Conservation (phyloP, 176 grass and related monocot genomes). For the barley (Hordeum vulgare) region DNA sequence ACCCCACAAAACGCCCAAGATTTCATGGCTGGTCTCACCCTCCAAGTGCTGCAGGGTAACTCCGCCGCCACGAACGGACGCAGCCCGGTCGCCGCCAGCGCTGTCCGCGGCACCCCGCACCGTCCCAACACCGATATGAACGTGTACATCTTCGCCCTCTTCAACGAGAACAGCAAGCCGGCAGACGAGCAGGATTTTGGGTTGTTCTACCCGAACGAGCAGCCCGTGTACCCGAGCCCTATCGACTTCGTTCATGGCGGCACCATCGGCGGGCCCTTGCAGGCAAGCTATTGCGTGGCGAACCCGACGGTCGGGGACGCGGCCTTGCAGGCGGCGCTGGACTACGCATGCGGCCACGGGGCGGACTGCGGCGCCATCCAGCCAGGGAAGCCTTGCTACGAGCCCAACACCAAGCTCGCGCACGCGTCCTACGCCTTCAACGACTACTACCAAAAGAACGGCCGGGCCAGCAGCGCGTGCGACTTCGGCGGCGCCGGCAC, state of each 20-base stretch:
- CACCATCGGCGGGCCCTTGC: background rate
- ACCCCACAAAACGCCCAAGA: constrained; percentile 21
- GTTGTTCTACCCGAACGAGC: constrained; percentile 47
- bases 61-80: background rate
- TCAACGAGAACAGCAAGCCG: constrained; percentile 59
- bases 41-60: constrained; percentile 18
- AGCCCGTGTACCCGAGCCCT: constrained; percentile 52
- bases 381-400: constrained; percentile 27
- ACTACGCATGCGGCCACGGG: constrained; percentile 51
- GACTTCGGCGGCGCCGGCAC: constrained; percentile 38
- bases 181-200: constrained; percentile 52
- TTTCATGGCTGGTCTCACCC: constrained; percentile 39
- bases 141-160: constrained; percentile 66
- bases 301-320: constrained; percentile 9
- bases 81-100: background rate
- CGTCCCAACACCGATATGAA: constrained; percentile 23
- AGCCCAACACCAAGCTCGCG: constrained; percentile 42
- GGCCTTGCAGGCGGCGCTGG: constrained; percentile 47
- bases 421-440: constrained; percentile 54
- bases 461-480: constrained; percentile 7
- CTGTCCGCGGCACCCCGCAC: constrained; percentile 13
- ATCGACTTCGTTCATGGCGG: constrained; percentile 19
- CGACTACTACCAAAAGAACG: constrained; percentile 39
- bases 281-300: constrained; percentile 49
- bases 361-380: constrained; percentile 66